Evolutionary conservation across 2,329 filamentous ascomycete genomes (phyloP), one percentile per base, ranked within the genome.

Genomic region (Coniochaeta hoffmannii): DNA sequence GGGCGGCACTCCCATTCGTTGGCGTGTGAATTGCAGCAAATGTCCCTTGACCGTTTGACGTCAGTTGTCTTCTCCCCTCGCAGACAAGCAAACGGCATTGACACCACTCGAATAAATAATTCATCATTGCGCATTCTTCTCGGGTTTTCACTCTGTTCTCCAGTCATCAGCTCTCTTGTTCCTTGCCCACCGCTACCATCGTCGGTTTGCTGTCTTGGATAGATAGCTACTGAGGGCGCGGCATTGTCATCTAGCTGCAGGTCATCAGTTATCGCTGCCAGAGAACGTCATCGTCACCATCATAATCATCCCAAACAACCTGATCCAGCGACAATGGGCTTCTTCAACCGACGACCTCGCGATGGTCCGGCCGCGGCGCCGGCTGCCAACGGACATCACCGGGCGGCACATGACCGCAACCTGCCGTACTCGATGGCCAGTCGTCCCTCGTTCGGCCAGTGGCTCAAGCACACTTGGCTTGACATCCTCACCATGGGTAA

Each of bases 401-500:
- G 38, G 50, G 50, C 36, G 32, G 55, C 35, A 22, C 53, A 46
- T 34, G 51, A 50, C 49, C 49, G 50, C 53, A 50, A 44, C 32
- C 55, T 61, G 46, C 55, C 62, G 4, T 63, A 65, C 55, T 59
- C 63, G 24, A 66, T 66, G 64, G 51, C 59, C 2, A 59, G 57
- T 4, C 72, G 78, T 11, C 85, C 85, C 2, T 78, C 72, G 1
- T 87, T 89, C 60, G 84, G 86, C 3, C 83, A 87, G 65, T 89
- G 86, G 86, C 66, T 88, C 60, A 87, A 85, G 67, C 74, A 76
- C 9, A 86, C 83, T 4, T 85, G 81, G 76, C 69, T 88, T 12
- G 87, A 89, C 63, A 78, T 89, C 53, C 53, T 53, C 7, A 6
- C 50, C 10, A 53, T 53, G 50, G 24, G 30, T 32, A 32, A 32